These are phyloP conservation scores for Tricholomella constricta DNA, from an alignment of 768 basidiomycete genomes.

Conservation along the genomic window DNA sequence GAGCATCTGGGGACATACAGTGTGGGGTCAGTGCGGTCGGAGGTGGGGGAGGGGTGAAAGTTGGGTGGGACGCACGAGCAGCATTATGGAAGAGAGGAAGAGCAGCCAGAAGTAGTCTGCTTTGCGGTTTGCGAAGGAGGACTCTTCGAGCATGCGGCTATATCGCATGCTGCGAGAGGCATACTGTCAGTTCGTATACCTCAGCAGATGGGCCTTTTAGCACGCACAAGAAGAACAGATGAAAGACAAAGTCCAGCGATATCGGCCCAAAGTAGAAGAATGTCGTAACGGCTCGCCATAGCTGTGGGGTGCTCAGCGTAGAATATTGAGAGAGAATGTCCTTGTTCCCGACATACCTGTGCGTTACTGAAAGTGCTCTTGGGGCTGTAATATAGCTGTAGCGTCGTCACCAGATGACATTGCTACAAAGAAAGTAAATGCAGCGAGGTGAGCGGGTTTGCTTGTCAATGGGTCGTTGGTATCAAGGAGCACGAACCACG, in stretches of 20 bases:
- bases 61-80: conserved; percentile 62
- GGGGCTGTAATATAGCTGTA: conserved; percentile 92
- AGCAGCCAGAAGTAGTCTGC: conserved; percentile 98
- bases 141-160: conserved; percentile 95
- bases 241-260: conserved; percentile 93
- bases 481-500: conserved; percentile 63
- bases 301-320: conserved; percentile 41
- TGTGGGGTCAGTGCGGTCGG: no score
- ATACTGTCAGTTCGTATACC: neutral
- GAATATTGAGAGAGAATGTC: neutral
- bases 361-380: conserved; percentile 80
- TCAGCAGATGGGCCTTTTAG: neutral
- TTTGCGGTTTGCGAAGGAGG: conserved; percentile 85
- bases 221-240: conserved; percentile 97
- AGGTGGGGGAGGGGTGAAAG: neutral
- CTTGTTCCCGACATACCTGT: conserved; percentile 53
- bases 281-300: conserved; percentile 86
- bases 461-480: neutral
- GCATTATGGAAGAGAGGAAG: conserved; percentile 77
- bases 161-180: conserved; percentile 87
- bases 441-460: neutral
- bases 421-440: conserved; percentile 52
- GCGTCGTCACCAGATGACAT: conserved; percentile 86
- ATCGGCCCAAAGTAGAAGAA: conserved; percentile 97
- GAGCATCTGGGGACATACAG: conserved; percentile 50